Base-by-base conservation (phyloP, 352 stramenopile genomes). In the Phytopythium montanum region DNA sequence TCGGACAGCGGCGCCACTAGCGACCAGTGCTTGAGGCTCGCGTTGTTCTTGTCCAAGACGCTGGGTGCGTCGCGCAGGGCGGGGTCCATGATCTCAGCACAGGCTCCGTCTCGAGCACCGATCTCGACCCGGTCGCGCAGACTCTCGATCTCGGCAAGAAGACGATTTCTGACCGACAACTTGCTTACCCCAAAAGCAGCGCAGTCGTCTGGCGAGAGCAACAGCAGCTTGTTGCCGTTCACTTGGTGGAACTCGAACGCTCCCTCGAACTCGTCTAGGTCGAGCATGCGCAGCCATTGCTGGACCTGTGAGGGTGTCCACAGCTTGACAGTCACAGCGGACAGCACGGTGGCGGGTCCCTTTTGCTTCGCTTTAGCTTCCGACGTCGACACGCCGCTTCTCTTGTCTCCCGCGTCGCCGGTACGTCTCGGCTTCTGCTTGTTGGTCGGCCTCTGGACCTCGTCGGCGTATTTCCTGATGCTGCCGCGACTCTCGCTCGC, bases 231-330 rank as follows among this genome's bases (percentile, higher is more conserved):
- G 19, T 66, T 55, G 0, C 82, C 85, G 3, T 72, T 82, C n/a
- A 94, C 65, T 61, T 92, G 79, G 51, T 94, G 83, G 28, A 84
- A 94, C 64, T 94, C 85, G 42, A 94, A 92, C 4, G 73, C 67
- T 19, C 68, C 72, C 14, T 88, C 69, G 29, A 75, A 89, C 54
- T 94, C 79, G 19, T 88, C 76, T 26, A 94, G 56, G 0, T 67
- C 73, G 14, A 94, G 71, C 14, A 63, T 59, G 8, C 55, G 56
- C 12, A 94, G 55, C 85, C 85, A 94, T 50, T 89, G 76, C 4
- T 83, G 66, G 6, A 92, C 83, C 50, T 92, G 73, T 12, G 36
- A 34, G 0, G 73, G 69, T 1, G 66, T 81, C 85, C 85, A 94
- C 45, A 76, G 65, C 33, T 64, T 57, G 18, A 88, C 68, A 0